Evolutionary conservation across 2,329 filamentous ascomycete genomes (phyloP).

Genomic region (Claviceps africana): DNA sequence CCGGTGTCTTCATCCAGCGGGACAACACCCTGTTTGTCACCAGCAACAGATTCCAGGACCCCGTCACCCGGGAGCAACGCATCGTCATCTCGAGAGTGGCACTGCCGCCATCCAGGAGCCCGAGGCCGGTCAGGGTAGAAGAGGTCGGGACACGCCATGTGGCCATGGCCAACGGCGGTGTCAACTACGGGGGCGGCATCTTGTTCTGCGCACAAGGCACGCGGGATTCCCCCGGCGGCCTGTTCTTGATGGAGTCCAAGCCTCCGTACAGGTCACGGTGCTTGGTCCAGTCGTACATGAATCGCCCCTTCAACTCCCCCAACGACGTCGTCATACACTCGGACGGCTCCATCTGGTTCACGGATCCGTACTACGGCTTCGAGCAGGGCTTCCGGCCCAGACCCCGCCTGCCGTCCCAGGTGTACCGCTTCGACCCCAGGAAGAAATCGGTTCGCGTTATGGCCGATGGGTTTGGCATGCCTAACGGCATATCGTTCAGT

Average conservation of each 20-base stretch:
- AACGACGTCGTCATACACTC: constrained; percentile 31
- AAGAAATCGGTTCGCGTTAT: constrained; percentile 27
- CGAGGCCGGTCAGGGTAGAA: constrained; percentile 13
- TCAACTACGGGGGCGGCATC: constrained; percentile 28
- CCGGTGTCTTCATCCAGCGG: constrained; percentile 21
- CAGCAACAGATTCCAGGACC: constrained; percentile 18
- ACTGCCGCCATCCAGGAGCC: constrained; percentile 7
- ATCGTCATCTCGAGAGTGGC: constrained; percentile 18
- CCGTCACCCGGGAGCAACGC: constrained; percentile 10
- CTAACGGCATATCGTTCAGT: constrained; percentile 32
- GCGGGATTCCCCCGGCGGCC: constrained; percentile 11
- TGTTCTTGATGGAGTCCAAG: constrained; percentile 19
- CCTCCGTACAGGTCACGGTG: constrained; percentile 16
- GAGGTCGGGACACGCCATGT: constrained; percentile 20
- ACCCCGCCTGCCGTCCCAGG: constrained; percentile 29
- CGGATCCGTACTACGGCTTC: constrained; percentile 33
- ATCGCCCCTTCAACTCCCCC: constrained; percentile 32
- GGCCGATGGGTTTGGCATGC: constrained; percentile 32
- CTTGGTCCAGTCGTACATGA: constrained; percentile 26
- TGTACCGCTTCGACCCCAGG: constrained; percentile 31
- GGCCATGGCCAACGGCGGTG: constrained; percentile 33
- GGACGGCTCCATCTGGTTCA: constrained; percentile 35
- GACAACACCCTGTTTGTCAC: constrained; percentile 19
- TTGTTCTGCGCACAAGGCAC: constrained; percentile 29
- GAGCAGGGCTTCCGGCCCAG: constrained; percentile 31